A percentile compares a stretch with the other conserved stretches of the same genome.
Evolutionary conservation across 768 basidiomycete species (phyloP).

Genomic region (Dioszegia crocea): DNA sequence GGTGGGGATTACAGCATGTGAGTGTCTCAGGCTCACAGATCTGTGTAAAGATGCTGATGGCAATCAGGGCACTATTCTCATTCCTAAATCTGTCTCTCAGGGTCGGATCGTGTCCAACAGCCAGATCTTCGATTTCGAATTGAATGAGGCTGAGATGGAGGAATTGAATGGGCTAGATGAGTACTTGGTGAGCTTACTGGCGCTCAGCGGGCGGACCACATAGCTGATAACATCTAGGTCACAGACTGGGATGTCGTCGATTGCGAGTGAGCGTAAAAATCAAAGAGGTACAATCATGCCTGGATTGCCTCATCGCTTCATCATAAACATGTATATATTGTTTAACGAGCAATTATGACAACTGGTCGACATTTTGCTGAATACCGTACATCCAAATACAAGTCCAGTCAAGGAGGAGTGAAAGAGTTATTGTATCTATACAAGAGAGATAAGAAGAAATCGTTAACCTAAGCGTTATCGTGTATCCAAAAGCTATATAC

Average conservation of each 20-base stretch:
- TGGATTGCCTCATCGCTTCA: not conserved
- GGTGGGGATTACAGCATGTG: slow-evolving; percentile 82
- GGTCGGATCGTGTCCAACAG: slow-evolving; percentile 53
- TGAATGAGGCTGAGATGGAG: slow-evolving; percentile 53
- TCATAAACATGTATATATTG: not conserved
- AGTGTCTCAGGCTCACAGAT: slow-evolving; percentile 1
- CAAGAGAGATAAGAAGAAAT: too few relatives aligned
- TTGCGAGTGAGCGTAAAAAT: slow-evolving; percentile 22
- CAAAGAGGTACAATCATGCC: not conserved
- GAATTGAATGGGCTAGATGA: slow-evolving; percentile 50
- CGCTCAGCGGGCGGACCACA: not conserved
- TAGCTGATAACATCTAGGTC: slow-evolving; percentile 10
- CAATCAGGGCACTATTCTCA: slow-evolving; percentile 50
- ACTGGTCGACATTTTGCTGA: too few relatives aligned
- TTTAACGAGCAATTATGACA: too few relatives aligned
- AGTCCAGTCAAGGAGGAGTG: too few relatives aligned
- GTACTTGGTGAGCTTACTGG: slow-evolving; percentile 36
- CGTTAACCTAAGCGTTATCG: too few relatives aligned
- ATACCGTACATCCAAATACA: too few relatives aligned
- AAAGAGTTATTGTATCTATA: too few relatives aligned
- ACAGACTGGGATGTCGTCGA: slow-evolving; percentile 52
- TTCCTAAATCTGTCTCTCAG: slow-evolving; percentile 54
- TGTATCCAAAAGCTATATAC: not conserved
- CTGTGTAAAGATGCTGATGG: not conserved
- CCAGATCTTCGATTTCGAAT: slow-evolving; percentile 54